Base-by-base conservation (phyloP, 108 stramenopile species). In the Fragilaria crotonensis region DNA sequence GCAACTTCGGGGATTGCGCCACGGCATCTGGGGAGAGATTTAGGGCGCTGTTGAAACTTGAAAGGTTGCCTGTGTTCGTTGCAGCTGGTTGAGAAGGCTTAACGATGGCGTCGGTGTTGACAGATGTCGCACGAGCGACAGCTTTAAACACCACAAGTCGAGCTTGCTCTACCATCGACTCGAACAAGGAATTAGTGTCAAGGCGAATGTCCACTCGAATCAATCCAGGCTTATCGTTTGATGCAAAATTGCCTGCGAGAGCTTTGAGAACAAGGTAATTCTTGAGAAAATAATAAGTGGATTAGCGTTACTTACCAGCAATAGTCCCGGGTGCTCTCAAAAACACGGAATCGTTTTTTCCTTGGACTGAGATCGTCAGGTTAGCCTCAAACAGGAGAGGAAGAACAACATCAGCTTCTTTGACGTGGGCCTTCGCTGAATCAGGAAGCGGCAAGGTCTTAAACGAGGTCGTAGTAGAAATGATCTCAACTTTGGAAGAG, bases 151-250 rank as follows among this genome's bases (percentile, higher is more conserved):
- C 78, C 36, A 83, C 60, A 46, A 83, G 61, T 18, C 81, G 60
- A 5, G 81, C 78, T 52, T 83, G 66, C n/a, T 83, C 70, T 11
- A 79, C 73, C 78, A 83, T 79, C 56, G 75, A 76, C 28, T 62
- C 64, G 9, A 83, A 44, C 44, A 83, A 44, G 29, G 58, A 52
- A 11, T 56, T 63, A 9, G 75, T 64, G 59, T 79, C 75, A 17
- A 83, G 47, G 41, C 55, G 30, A 52, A 79, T 62, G 25, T 79
- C 77, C 5, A 79, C 67, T n/a, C 57, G 58, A 25, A 26, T 66
- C 22, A 83, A 29, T 7, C 60, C 71, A 33, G 54, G 55, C 25
- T 56, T 31, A 30, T 59, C 62, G 3, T 49, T 27, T 11, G 55
- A 31, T 20, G 66, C 62, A 52, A 68, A 69, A 45, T 65, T 49